Percentiles rank a stretch among this genome's conserved stretches.
These are phyloP conservation scores for Karstenula rhodostoma DNA, from an alignment of 2,329 filamentous ascomycete genomes.

Conservation along the genomic window DNA sequence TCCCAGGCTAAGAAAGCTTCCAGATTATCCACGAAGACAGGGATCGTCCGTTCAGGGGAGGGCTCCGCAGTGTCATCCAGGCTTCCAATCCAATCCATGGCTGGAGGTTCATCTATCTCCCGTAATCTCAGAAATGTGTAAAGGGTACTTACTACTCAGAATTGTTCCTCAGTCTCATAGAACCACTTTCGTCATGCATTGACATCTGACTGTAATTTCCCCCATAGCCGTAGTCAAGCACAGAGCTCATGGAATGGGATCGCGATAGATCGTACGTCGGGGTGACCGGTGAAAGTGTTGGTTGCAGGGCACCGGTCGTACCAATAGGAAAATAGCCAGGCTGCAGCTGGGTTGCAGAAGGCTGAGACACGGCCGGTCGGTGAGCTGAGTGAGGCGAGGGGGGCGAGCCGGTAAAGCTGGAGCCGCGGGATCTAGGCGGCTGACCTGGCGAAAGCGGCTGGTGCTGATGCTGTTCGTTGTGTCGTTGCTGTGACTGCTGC, in stretches of 20 bases:
- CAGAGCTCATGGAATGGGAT: constrained; percentile 7
- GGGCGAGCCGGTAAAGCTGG: constrained; percentile 22
- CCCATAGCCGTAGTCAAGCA: neutral
- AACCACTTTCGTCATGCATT: neutral
- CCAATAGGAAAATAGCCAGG: constrained; percentile 10
- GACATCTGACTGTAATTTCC: constrained; percentile 11
- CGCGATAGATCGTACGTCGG: constrained; percentile 24
- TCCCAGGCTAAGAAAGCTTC: neutral
- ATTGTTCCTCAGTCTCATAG: constrained; percentile 8
- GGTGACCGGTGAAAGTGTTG: constrained; percentile 23
- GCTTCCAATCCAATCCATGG: neutral
- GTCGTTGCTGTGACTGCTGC: constrained; percentile 20
- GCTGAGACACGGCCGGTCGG: constrained; percentile 29
- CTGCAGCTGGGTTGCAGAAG: constrained; percentile 20
- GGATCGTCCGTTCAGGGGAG: neutral
- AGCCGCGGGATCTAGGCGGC: constrained; percentile 23
- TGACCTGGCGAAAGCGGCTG: constrained; percentile 17
- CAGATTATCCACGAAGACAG: neutral
- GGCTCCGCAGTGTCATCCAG: neutral
- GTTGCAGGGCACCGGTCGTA: constrained; percentile 21
- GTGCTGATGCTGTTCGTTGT: constrained; percentile 22
- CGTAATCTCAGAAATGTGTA: constrained; percentile 12
- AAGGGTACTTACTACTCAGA: constrained; percentile 22
- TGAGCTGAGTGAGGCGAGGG: constrained; percentile 13
- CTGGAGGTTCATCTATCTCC: constrained; percentile 2